Evolutionary conservation across 441 rosid genomes (phyloP).

Genomic region (Lagerstroemia fauriei): DNA sequence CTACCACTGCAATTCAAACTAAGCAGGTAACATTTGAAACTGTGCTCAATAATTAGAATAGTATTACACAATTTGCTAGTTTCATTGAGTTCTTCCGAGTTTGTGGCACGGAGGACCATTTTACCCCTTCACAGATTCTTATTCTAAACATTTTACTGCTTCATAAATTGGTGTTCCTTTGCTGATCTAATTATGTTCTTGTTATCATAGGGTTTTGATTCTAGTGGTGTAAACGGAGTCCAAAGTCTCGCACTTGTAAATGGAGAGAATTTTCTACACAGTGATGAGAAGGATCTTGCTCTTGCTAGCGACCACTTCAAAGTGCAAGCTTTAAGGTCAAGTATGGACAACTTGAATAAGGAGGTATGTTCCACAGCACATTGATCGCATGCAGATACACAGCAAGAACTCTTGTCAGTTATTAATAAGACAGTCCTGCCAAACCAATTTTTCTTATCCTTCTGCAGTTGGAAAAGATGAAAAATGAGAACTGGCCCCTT

Average conservation of each 20-base stretch:
- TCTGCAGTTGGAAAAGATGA: constrained; percentile 86
- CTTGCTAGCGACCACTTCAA: constrained; percentile 58
- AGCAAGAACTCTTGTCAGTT: not conserved
- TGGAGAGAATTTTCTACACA: constrained; percentile 40
- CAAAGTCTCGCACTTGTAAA: constrained; percentile 37
- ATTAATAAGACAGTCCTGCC: constrained; percentile 6
- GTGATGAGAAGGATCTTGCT: constrained; percentile 54
- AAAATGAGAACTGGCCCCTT: constrained; percentile 74
- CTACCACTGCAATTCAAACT: not conserved
- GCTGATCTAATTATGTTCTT: no score
- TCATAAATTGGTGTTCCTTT: not conserved
- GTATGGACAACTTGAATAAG: constrained; percentile 82
- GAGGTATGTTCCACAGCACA: constrained; percentile 53
- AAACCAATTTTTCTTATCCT: constrained; percentile 10
- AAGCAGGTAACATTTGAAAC: not conserved
- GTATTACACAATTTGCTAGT: not conserved
- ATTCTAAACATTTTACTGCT: not conserved
- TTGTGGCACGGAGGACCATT: not conserved
- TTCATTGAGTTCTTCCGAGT: not conserved
- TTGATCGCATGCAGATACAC: not conserved
- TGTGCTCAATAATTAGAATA: not conserved
- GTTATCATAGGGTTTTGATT: constrained; percentile 17
- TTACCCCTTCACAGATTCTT: not conserved
- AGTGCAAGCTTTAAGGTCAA: constrained; percentile 68
- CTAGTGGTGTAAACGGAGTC: constrained; percentile 45